phyloP scores from a whole-genome alignment of 2,329 filamentous ascomycete species.

The Daldinia eschscholtzii region DNA sequence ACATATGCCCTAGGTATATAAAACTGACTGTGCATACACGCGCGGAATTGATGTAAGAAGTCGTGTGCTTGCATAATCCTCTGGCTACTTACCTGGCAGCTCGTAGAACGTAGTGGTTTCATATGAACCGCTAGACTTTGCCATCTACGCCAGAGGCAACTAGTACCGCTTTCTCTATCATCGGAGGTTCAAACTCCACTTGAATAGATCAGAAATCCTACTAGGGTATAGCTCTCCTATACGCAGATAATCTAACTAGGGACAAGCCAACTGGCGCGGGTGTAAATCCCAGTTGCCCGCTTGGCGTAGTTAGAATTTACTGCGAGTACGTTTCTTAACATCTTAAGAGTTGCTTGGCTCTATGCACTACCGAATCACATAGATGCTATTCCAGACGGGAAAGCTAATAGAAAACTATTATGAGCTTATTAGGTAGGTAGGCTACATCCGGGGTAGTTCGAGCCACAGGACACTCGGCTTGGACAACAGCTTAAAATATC shows the following conservation, averaged over 20 bases:
- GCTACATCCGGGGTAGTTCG: constrained; percentile 11
- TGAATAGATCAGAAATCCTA: constrained; percentile 8
- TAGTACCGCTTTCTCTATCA: constrained; percentile 4
- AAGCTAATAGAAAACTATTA: constrained; percentile 7
- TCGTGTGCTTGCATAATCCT: constrained; percentile 24
- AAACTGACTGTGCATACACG: constrained; percentile 6
- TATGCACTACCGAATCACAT: not conserved
- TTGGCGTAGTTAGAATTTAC: not conserved
- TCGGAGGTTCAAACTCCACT: constrained; percentile 18
- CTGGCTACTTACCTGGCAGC: constrained; percentile 1
- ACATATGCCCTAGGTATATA: not conserved
- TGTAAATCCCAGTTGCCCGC: constrained; percentile 14
- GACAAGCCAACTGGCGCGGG: constrained; percentile 19
- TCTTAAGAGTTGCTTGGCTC: not conserved
- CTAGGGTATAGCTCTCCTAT: constrained; percentile 9
- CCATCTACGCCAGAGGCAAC: constrained; percentile 21
- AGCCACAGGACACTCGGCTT: constrained; percentile 10
- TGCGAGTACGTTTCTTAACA: constrained; percentile 14
- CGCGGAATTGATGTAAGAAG: constrained; percentile 16
- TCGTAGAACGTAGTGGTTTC: constrained; percentile 6
- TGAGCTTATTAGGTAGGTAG: not conserved
- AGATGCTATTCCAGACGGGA: not conserved
- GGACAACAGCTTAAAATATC: not conserved
- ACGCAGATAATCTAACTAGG: not conserved
- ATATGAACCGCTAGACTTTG: constrained; percentile 13